phyloP scores from a whole-genome alignment of 257 asterid species.

The Forsythia suspensa region DNA sequence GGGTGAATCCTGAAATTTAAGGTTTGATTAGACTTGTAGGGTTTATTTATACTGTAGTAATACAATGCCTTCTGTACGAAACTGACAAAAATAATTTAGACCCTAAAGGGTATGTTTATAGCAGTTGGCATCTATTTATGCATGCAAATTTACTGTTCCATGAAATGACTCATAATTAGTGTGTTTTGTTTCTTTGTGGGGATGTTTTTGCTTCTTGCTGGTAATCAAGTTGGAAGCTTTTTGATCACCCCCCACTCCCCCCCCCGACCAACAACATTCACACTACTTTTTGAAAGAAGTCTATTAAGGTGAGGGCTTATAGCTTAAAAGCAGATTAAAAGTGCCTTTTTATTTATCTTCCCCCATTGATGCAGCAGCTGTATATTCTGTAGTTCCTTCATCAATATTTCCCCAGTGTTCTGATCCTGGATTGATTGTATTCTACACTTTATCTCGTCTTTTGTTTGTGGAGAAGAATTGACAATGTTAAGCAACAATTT shows the following conservation, averaged over 20 bases:
- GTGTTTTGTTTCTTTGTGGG: constrained; percentile 21
- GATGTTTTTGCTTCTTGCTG: constrained; percentile 6
- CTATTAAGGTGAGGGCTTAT: constrained; percentile 29
- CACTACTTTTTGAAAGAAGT: neutral
- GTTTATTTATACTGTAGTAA: constrained; percentile 1
- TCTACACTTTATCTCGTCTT: too few relatives aligned
- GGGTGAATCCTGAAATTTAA: constrained; percentile 7
- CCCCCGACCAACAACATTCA: neutral
- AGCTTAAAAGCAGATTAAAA: constrained; percentile 49
- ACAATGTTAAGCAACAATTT: too few relatives aligned
- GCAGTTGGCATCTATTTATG: constrained; percentile 34
- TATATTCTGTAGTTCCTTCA: constrained; percentile 27
- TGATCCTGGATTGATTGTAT: too few relatives aligned
- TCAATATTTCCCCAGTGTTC: neutral
- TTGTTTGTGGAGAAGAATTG: too few relatives aligned
- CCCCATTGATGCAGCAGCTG: constrained; percentile 37
- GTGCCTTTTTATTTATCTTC: constrained; percentile 33
- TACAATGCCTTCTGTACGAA: constrained; percentile 26
- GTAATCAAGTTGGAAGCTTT: constrained; percentile 28
- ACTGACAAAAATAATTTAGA: constrained; percentile 44
- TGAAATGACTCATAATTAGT: constrained; percentile 31
- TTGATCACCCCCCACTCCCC: neutral
- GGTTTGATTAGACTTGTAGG: neutral
- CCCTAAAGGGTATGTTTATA: constrained; percentile 41
- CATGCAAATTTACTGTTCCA: constrained; percentile 49